Percentiles rank a stretch among this genome's conserved stretches.
Conservation (phyloP, 768 basidiomycete species). For the Tylopilus plumbeoviolaceoides region DNA sequence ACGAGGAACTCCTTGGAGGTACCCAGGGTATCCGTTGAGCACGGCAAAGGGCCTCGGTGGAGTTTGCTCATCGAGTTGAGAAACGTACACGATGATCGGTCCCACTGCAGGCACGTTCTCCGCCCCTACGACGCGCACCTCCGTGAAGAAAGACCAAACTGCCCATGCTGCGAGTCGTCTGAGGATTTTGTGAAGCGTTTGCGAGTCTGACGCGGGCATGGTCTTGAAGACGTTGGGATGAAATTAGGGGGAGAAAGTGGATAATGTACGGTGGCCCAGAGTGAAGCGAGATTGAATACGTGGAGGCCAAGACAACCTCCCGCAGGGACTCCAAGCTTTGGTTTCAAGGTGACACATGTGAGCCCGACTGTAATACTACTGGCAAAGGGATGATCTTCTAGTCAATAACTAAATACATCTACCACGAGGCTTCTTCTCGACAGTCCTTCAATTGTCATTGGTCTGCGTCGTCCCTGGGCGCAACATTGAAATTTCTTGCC, state of each 20-base stretch:
- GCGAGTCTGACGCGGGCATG: conserved; percentile 34
- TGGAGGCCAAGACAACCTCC: background rate
- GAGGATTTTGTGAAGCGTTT: conserved; percentile 63
- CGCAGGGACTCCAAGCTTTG: background rate
- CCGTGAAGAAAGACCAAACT: conserved; percentile 82
- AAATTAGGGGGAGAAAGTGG: background rate
- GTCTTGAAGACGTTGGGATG: background rate
- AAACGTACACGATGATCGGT: conserved; percentile 87
- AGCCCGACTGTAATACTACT: too few species aligned
- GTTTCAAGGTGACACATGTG: background rate
- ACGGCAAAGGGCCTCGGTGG: conserved; percentile 2
- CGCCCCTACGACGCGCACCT: conserved; percentile 79
- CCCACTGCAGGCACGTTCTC: conserved; percentile 87
- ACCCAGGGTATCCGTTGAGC: background rate
- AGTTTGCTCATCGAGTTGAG: background rate
- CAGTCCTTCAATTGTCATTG: background rate
- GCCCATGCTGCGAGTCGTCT: conserved; percentile 69
- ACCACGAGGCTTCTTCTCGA: background rate
- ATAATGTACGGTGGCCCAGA: conserved; percentile 10
- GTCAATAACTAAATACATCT: background rate
- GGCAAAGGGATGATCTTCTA: too few species aligned
- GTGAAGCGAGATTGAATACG: background rate
- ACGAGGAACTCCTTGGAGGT: background rate
- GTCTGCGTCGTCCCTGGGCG: too few species aligned
- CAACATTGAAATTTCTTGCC: too few species aligned